Evolutionary conservation across 116 monocot genomes (phyloP).

Genomic region (Phalaenopsis hybrid): DNA sequence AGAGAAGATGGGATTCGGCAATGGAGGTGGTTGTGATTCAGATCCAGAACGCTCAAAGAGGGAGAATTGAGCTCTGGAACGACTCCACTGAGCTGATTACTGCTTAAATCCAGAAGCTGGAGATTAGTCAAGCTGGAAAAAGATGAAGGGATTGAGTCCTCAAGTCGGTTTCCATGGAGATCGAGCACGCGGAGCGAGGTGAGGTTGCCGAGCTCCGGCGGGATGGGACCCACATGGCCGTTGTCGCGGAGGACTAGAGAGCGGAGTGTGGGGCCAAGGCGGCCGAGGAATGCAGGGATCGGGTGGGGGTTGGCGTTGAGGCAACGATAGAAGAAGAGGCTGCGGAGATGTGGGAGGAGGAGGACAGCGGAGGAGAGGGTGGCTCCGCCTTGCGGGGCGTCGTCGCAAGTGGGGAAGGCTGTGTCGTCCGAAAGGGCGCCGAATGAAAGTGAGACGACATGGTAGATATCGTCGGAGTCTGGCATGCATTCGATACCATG

Average conservation of each 20-base stretch:
- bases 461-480: constrained; percentile 53
- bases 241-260: constrained; percentile 74
- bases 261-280: constrained; percentile 39
- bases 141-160: constrained; percentile 37
- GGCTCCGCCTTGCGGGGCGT: constrained; percentile 7
- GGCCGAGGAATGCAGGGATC: constrained; percentile 61
- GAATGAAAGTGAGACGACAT: constrained; percentile 86
- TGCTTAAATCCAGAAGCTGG: constrained; percentile 62
- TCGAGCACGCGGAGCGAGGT: constrained; percentile 54
- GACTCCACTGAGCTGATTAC: constrained; percentile 43
- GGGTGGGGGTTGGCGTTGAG: constrained; percentile 54
- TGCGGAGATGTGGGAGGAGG: constrained; percentile 51
- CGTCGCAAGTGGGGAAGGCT: constrained; percentile 79
- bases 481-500: constrained; percentile 93
- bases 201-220: constrained; percentile 58
- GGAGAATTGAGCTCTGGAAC: constrained; percentile 37
- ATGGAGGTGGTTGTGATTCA: constrained; percentile 55
- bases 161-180: constrained; percentile 67
- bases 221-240: constrained; percentile 64
- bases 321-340: constrained; percentile 91
- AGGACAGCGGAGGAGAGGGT: constrained; percentile 49
- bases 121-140: constrained; percentile 27
- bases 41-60: constrained; percentile 52
- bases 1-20: constrained; percentile 43
- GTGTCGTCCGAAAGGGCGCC: constrained; percentile 84